Conservation (phyloP, 164 flowering plant genomes). For the Berberis vulgaris region DNA sequence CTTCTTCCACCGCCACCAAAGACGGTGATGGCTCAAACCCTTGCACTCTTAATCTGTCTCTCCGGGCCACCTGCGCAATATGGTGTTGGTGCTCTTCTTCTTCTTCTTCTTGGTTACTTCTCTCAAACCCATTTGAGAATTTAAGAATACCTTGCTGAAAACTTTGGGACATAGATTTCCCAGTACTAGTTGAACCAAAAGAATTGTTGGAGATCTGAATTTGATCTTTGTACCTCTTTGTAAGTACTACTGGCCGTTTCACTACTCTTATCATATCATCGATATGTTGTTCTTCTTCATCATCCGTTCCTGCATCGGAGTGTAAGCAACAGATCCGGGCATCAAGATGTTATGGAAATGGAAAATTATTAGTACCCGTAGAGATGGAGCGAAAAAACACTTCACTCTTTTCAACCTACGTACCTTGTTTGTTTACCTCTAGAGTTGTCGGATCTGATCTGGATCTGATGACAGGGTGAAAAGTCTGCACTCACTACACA, state of each 20-base stretch:
- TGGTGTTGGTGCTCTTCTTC: slow-evolving; percentile 29
- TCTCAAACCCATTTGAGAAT: slow-evolving; percentile 57
- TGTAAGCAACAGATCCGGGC: too few relatives aligned
- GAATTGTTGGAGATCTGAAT: neutral
- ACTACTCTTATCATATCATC: too few relatives aligned
- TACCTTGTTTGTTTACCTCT: neutral
- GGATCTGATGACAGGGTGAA: neutral
- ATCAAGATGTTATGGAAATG: too few relatives aligned
- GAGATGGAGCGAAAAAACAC: too few relatives aligned
- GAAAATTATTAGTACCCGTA: too few relatives aligned
- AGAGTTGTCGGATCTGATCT: neutral
- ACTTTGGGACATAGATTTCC: slow-evolving; percentile 70
- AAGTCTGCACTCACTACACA: neutral
- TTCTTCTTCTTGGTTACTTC: slow-evolving; percentile 27
- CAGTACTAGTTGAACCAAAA: slow-evolving; percentile 5
- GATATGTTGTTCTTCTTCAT: too few relatives aligned
- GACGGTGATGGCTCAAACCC: slow-evolving; percentile 42
- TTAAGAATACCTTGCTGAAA: slow-evolving; percentile 48
- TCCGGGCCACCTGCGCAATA: slow-evolving; percentile 54
- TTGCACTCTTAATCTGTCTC: slow-evolving; percentile 58
- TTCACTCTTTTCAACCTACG: neutral
- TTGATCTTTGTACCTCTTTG: neutral
- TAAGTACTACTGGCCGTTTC: neutral
- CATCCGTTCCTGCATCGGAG: too few relatives aligned
- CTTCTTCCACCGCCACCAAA: slow-evolving; percentile 19